phyloP scores from a whole-genome alignment of 257 asterid species.

The Knoxia roxburghii region DNA sequence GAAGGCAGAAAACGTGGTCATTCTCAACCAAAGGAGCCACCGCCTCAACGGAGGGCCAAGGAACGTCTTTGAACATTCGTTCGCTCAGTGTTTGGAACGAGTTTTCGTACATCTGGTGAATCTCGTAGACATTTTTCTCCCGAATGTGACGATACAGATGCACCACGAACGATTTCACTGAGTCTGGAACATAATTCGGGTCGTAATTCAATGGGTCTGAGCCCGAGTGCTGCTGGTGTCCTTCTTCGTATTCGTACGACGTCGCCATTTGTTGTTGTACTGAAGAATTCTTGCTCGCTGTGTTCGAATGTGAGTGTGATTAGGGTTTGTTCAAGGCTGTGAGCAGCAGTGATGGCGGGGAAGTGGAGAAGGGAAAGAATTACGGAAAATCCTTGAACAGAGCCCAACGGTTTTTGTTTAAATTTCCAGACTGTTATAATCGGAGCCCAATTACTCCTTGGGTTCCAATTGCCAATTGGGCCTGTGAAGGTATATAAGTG shows the following conservation, averaged over 20 bases:
- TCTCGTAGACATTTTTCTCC: constrained; percentile 94
- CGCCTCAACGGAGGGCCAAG: constrained; percentile 96
- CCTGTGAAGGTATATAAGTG: too few relatives aligned
- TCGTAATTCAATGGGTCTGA: constrained; percentile 47
- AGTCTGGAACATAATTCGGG: constrained; percentile 83
- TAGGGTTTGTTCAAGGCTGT: constrained; percentile 7
- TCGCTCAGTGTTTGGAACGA: constrained; percentile 90
- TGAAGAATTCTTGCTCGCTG: not conserved
- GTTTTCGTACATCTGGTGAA: constrained; percentile 90
- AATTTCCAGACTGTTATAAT: too few relatives aligned
- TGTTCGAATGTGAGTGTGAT: not conserved
- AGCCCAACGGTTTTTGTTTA: not conserved
- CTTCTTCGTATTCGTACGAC: constrained; percentile 50
- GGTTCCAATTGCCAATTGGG: too few relatives aligned
- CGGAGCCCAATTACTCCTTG: not conserved
- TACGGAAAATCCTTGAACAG: too few relatives aligned
- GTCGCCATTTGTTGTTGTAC: constrained; percentile 42
- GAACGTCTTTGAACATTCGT: constrained; percentile 75
- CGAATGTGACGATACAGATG: constrained; percentile 94
- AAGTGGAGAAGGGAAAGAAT: not conserved
- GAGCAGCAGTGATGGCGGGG: not conserved
- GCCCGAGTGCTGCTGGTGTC: constrained; percentile 30
- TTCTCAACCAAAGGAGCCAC: constrained; percentile 78
- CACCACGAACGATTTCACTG: constrained; percentile 77
- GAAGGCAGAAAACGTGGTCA: constrained; percentile 90